Conservation (phyloP, 345 rosid species). For the Dimocarpus longan region DNA sequence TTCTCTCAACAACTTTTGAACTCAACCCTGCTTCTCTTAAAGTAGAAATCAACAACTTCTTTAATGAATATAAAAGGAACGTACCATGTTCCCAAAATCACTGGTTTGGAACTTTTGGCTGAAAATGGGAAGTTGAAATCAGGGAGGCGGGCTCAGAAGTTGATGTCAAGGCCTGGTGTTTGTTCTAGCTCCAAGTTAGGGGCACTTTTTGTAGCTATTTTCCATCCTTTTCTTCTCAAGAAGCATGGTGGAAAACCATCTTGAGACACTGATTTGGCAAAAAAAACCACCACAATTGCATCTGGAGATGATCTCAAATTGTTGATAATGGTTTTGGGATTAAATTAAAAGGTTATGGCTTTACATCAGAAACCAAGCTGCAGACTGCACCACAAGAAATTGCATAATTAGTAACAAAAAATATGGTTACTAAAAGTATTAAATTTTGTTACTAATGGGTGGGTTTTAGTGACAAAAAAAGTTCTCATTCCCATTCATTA, state of each 20-base stretch:
- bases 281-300: not conserved
- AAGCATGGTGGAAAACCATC: conserved; percentile 56
- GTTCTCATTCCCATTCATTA: no score
- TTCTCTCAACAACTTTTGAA: conserved; percentile 36
- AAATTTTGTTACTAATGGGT: no score
- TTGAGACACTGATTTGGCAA: conserved; percentile 50
- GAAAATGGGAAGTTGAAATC: conserved; percentile 30
- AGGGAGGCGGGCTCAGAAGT: conserved; percentile 49
- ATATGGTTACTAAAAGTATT: no score
- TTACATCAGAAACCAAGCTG: conserved; percentile 32
- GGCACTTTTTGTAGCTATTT: conserved; percentile 25
- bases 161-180: conserved; percentile 50
- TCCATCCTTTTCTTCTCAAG: conserved; percentile 54
- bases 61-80: not conserved
- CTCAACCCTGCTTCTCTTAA: conserved; percentile 44
- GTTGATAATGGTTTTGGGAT: conserved; percentile 46
- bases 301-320: conserved; percentile 38
- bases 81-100: not conserved
- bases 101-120: conserved; percentile 9
- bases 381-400: no score
- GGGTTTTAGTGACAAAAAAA: no score
- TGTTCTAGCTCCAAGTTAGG: conserved; percentile 37
- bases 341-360: conserved; percentile 39
- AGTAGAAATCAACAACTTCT: no score
- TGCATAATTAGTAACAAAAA: no score